A percentile compares a stretch with the other conserved stretches of the same genome.
Evolutionary conservation across 2,329 filamentous ascomycete genomes (phyloP).

Genomic region (Thelonectria blattea): DNA sequence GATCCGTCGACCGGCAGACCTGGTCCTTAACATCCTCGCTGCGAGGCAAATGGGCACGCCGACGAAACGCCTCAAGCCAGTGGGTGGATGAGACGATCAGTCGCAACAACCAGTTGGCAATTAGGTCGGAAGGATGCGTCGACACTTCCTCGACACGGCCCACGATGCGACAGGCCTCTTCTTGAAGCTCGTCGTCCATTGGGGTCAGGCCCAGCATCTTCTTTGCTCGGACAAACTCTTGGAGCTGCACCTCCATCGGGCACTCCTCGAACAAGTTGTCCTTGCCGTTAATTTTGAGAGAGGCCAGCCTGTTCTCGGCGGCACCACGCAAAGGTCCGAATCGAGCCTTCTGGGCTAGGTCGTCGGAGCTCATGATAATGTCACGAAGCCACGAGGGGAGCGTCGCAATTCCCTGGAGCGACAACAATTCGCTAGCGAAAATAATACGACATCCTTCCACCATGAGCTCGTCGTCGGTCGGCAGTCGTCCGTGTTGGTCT

Average conservation of each 20-base stretch:
- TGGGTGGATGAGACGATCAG: constrained; percentile 54
- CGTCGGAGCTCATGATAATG: constrained; percentile 58
- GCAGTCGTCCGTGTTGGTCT: constrained; percentile 48
- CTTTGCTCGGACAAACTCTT: constrained; percentile 59
- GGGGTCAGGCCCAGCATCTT: constrained; percentile 62
- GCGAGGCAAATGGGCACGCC: constrained; percentile 62
- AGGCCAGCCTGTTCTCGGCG: constrained; percentile 54
- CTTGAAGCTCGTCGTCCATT: constrained; percentile 65
- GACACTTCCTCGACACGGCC: constrained; percentile 61
- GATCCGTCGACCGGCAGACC: constrained; percentile 57
- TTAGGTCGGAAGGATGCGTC: constrained; percentile 53
- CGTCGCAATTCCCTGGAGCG: constrained; percentile 46
- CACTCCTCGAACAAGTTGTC: constrained; percentile 63
- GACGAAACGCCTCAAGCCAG: constrained; percentile 64
- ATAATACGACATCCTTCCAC: constrained; percentile 66
- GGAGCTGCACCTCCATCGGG: constrained; percentile 60
- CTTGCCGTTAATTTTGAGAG: constrained; percentile 63
- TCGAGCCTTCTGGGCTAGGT: constrained; percentile 51
- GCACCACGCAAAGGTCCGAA: constrained; percentile 55
- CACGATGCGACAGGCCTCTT: constrained; percentile 64
- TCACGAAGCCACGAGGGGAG: constrained; percentile 63
- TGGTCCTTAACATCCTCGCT: constrained; percentile 60
- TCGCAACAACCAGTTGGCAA: constrained; percentile 63
- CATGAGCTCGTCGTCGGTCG: constrained; percentile 60
- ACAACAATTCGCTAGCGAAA: constrained; percentile 58